These are phyloP conservation scores for Euphrasia arctica DNA, from an alignment of 305 asterid species.

Conservation along the genomic window DNA sequence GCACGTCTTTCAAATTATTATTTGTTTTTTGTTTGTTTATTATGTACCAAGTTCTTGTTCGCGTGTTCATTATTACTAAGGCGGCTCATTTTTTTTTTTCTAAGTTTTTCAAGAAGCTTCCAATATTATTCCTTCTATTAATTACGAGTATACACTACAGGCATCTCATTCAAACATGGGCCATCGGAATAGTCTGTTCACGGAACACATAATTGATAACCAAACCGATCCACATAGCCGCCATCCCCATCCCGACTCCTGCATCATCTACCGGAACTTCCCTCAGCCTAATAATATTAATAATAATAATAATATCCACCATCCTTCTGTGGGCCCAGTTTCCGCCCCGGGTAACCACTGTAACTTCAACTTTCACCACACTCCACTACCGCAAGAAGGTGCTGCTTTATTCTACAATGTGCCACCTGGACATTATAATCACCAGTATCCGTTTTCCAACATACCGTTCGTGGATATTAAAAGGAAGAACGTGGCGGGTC, in stretches of 20 bases:
- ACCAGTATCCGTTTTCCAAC: slow-evolving; percentile 34
- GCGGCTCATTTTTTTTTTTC: neutral
- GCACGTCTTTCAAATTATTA: no score
- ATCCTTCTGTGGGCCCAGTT: slow-evolving; percentile 35
- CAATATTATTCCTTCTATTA: slow-evolving; percentile 2
- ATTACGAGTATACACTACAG: slow-evolving; percentile 34
- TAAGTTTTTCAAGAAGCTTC: neutral
- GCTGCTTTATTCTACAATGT: slow-evolving; percentile 47
- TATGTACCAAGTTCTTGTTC: neutral
- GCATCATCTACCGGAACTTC: slow-evolving; percentile 50
- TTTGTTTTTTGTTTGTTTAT: neutral
- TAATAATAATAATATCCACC: slow-evolving; percentile 30
- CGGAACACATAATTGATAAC: slow-evolving; percentile 26
- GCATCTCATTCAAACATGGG: slow-evolving; percentile 53
- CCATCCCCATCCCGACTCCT: slow-evolving; percentile 1
- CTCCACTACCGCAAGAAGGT: slow-evolving; percentile 42
- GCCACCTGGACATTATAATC: slow-evolving; percentile 52
- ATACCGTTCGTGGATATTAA: neutral
- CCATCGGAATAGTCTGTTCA: slow-evolving; percentile 56
- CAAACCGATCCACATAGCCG: slow-evolving; percentile 49
- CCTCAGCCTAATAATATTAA: slow-evolving; percentile 41
- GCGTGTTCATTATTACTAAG: slow-evolving; percentile 1
- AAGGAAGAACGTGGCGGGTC: slow-evolving; percentile 27
- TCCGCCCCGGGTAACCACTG: slow-evolving; percentile 34
- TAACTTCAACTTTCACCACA: slow-evolving; percentile 49